Evolutionary conservation across 305 asterid genomes (phyloP).

Genomic region (Striga hermonthica): DNA sequence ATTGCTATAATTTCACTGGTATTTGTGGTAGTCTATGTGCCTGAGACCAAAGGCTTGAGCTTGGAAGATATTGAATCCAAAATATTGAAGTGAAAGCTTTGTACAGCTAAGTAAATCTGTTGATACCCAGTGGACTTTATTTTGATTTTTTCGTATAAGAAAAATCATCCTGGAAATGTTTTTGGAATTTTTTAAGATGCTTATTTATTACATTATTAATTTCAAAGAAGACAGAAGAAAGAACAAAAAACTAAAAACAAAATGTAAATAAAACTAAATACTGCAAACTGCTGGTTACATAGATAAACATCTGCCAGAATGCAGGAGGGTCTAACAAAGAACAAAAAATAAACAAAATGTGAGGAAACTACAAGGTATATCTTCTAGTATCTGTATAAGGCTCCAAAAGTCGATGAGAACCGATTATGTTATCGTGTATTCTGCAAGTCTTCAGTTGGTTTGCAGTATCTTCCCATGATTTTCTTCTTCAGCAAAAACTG

Average conservation of each 20-base stretch:
- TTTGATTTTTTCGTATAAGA: too few species aligned
- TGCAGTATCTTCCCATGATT: conserved; percentile 79
- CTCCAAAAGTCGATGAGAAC: conserved; percentile 16
- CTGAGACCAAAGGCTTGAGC: conserved; percentile 98
- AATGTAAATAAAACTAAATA: too few species aligned
- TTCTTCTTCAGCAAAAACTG: conserved; percentile 61
- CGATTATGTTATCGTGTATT: conserved; percentile 21
- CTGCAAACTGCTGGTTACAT: too few species aligned
- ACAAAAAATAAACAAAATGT: background rate
- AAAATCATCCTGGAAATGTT: too few species aligned
- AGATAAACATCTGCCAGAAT: too few species aligned
- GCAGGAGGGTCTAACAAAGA: too few species aligned
- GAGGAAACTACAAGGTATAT: background rate
- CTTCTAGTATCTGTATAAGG: conserved; percentile 15
- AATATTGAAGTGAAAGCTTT: conserved; percentile 54
- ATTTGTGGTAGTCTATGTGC: conserved; percentile 63
- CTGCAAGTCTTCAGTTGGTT: conserved; percentile 56
- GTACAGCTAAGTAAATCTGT: too few species aligned
- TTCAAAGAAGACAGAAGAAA: too few species aligned
- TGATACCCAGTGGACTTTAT: too few species aligned
- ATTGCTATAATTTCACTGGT: conserved; percentile 66
- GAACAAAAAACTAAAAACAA: too few species aligned
- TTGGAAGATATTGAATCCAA: conserved; percentile 96
- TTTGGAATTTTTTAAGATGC: too few species aligned
- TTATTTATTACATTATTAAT: too few species aligned